Base-by-base conservation (phyloP, 495 filamentous ascomycete genomes). In the Penicillium canariense region DNA sequence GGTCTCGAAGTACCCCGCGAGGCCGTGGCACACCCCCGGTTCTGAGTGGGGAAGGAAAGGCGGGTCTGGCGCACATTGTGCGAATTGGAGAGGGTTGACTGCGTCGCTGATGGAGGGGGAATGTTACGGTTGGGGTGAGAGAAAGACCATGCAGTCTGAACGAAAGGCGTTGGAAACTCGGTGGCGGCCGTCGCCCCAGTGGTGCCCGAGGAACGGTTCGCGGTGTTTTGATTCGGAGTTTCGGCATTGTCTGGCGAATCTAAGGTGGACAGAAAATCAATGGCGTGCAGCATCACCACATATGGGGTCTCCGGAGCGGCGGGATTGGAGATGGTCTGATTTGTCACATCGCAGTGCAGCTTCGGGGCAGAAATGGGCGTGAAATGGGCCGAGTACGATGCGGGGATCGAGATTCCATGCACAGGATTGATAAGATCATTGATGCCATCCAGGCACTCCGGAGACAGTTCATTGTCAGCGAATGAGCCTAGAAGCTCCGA, bases 1-100 rank as follows among this genome's bases (percentile, higher is more conserved):
- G 2, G 89, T 87, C 76, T 99, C 94, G 67, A 99, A 99, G 64
- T 96, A 99, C 0, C 95, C 94, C 1, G 84, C 95, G 27, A 99
- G 70, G 2, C 94, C 94, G 68, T 99, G 91, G 48, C 92, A 87
- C 3, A 93, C 87, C 92, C 92, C 15, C 89, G 79, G 50, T 87
- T 81, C 44, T 76, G 78, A 47, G 82, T 83, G 10, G 83, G 84
- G 69, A 96, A 97, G 1, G 78, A 79, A 48, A 90, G 62, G n/a
- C 84, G 83, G 25, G 87, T 86, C 54, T 84, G 84, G 12, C 94
- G 80, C 7, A 85, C 75, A 68, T 99, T 97, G 71, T 99, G 95
- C 39, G 90, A 84, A 72, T 98, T 98, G 12, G 84, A 69, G 17
- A 75, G 67, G 22, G 63, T 70, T 14, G 74, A 73, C 30, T 61